Base-by-base conservation (phyloP, 306 rosid species). In the Echinosophora koreensis region DNA sequence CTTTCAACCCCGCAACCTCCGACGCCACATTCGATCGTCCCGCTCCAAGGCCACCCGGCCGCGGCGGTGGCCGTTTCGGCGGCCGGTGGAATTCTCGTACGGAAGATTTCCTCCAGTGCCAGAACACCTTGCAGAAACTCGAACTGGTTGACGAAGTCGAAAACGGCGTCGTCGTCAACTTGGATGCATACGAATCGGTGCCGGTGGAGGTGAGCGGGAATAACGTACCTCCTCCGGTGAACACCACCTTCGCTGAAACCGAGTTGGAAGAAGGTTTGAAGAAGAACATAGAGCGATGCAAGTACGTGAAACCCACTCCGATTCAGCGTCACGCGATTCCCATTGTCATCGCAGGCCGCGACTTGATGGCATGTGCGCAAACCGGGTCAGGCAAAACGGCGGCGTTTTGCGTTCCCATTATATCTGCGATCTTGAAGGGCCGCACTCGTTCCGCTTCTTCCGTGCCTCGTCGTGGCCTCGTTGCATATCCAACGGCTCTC, bases 331-430 rank as follows among this genome's bases (percentile, higher is more conserved):
- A 92, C 64, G 95, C 97, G 4, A 92, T 92, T 6, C 97, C 95
- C 5, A 92, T 90, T 27, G 84, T 87, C 18, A 14, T 78, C 11
- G 89, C 84, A 0, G 97, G 97, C 2, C 90, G 97, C 0, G 97
- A 91, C 76, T 73, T 91, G 63, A 91, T 91, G 97, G 97, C 93
- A 3, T 91, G 97, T 47, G 93, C 93, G 3, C 97, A 91, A 55
- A 91, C 97, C 3, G 97, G 97, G 32, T 91, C 97, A 0, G 97
- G 97, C 30, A 91, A 91, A 86, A 91, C 97, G 52, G 97, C 97
- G 0, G 97, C 97, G 69, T 91, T 91, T 72, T 91, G 97, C 68
- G 89, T 91, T 22, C 97, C 97, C 1, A 91, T 91, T 46, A 88
- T 92, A 14, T 82, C 90, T 58, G 95, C 88, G 74, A 85, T 92